phyloP scores from a whole-genome alignment of 106 monocot species.

The Agapanthus africanus region DNA sequence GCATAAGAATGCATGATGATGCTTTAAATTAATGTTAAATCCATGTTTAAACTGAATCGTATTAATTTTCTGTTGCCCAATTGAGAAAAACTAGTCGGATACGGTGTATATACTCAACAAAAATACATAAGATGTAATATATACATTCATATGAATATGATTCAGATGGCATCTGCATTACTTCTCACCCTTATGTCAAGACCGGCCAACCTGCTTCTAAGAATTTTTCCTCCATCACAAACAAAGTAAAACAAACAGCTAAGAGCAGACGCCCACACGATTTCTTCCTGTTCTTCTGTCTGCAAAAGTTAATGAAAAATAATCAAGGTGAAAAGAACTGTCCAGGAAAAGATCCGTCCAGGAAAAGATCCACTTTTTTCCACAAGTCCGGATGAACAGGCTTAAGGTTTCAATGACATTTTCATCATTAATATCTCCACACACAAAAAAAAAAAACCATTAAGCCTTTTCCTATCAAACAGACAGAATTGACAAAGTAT shows the following conservation, averaged over 20 bases:
- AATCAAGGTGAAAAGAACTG: conserved; percentile 2
- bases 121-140: neutral
- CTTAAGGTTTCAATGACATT: too few relatives aligned
- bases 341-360: neutral
- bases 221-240: conserved; percentile 75
- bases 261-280: conserved; percentile 97
- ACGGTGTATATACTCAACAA: neutral
- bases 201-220: conserved; percentile 68
- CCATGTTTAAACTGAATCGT: neutral
- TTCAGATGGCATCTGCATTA: neutral
- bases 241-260: conserved; percentile 94
- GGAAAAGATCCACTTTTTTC: too few relatives aligned
- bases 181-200: conserved; percentile 90
- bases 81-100: neutral
- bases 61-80: neutral
- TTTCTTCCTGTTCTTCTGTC: conserved; percentile 86
- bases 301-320: conserved; percentile 24
- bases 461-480: too few relatives aligned
- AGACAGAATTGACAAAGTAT: too few relatives aligned
- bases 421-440: too few relatives aligned
- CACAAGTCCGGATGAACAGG: too few relatives aligned
- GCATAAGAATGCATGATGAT: neutral
- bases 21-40: neutral
- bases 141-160: neutral
- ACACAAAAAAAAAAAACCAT: too few relatives aligned